Conservation (phyloP, 1,139 yeast genomes). For the Geotrichum klebahnii region DNA sequence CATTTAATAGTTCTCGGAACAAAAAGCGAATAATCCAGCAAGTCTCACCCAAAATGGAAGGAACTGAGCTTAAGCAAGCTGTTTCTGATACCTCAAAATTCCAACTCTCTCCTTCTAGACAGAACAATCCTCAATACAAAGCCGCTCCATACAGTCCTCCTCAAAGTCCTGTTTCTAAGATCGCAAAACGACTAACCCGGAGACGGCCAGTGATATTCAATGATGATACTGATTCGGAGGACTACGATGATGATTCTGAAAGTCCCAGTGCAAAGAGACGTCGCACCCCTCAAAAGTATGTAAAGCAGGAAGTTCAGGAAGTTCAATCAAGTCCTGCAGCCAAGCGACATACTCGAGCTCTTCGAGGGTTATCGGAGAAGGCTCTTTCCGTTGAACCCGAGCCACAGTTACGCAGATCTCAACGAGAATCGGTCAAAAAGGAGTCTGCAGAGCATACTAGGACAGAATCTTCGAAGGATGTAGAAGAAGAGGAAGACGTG, state of each 20-base stretch:
- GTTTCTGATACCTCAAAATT: not conserved
- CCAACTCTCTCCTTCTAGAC: not conserved
- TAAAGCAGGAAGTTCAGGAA: not conserved
- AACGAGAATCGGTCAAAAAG: not conserved
- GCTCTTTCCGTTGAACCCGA: not conserved
- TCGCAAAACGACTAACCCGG: constrained; percentile 7
- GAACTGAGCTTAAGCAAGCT: not conserved
- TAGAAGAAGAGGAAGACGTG: constrained; percentile 19
- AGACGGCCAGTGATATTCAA: constrained; percentile 1
- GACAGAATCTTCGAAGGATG: not conserved
- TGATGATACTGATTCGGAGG: constrained; percentile 6
- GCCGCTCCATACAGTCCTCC: constrained; percentile 17
- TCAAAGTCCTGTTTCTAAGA: constrained; percentile 7
- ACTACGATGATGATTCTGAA: constrained; percentile 10
- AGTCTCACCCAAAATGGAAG: constrained; percentile 9
- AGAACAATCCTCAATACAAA: not conserved
- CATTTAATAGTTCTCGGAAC: not conserved
- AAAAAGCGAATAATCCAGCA: not conserved
- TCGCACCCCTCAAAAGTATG: not conserved
- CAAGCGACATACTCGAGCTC: not conserved
- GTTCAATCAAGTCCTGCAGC: constrained; percentile 2
- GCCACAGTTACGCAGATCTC: not conserved
- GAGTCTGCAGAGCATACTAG: too few relatives aligned
- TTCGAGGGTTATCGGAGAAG: not conserved
- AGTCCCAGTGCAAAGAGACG: not conserved